Conservation (phyloP, 257 asterid species). For the Primulina huaijiensis region DNA sequence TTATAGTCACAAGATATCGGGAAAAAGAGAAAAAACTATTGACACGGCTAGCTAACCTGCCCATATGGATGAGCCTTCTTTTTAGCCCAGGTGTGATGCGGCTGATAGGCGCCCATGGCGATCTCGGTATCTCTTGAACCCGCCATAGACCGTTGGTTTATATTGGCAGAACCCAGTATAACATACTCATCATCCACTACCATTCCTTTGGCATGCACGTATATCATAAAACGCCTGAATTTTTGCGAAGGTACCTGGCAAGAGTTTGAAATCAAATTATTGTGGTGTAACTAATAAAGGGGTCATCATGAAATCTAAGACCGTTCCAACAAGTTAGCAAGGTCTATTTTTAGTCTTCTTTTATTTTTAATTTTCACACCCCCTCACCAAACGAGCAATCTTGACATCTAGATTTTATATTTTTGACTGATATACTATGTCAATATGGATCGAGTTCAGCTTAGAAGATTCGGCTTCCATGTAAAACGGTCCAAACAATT, state of each 20-base stretch:
- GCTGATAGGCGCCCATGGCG: conserved; percentile 89
- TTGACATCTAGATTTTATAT: neutral
- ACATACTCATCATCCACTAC: conserved; percentile 80
- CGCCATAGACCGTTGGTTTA: conserved; percentile 82
- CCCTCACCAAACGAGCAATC: neutral
- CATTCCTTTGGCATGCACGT: conserved; percentile 86
- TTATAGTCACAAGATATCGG: neutral
- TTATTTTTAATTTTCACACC: no score
- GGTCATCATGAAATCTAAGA: neutral
- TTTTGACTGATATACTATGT: neutral
- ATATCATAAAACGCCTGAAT: conserved; percentile 61
- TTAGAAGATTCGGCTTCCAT: neutral
- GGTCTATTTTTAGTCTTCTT: no score
- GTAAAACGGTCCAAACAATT: no score
- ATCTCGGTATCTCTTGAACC: conserved; percentile 90
- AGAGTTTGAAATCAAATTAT: neutral
- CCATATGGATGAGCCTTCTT: conserved; percentile 55
- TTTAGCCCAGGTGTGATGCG: conserved; percentile 62
- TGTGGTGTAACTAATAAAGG: no score
- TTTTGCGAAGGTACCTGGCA: conserved; percentile 50
- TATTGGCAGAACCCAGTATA: conserved; percentile 78
- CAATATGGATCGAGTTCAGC: neutral
- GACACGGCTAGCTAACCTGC: conserved; percentile 42
- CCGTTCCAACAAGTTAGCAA: neutral
- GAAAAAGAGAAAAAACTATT: neutral